phyloP scores from a whole-genome alignment of 2,329 filamentous ascomycete species.

The Lasiodiplodia theobromae region DNA sequence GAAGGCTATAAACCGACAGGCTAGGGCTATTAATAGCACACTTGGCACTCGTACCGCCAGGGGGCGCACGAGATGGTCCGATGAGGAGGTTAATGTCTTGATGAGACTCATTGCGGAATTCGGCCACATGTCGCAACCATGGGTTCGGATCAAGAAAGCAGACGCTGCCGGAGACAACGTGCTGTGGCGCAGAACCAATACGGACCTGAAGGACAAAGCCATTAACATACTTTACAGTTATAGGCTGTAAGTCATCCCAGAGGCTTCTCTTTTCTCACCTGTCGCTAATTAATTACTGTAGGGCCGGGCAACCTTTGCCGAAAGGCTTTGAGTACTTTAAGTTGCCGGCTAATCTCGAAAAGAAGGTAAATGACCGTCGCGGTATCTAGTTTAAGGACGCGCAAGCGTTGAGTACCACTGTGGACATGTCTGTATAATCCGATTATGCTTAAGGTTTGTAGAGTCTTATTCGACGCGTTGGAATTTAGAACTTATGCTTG shows the following conservation, averaged over 20 bases:
- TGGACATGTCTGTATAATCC: neutral
- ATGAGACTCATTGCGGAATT: neutral
- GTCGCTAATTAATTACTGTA: neutral
- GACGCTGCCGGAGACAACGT: slow-evolving; percentile 4
- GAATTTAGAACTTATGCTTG: neutral
- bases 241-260: slow-evolving; percentile 45
- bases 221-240: slow-evolving; percentile 49
- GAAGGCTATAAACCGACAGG: neutral
- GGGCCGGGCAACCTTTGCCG: neutral
- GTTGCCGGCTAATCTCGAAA: neutral
- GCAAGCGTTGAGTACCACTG: neutral
- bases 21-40: neutral
- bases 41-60: neutral
- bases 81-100: slow-evolving; percentile 4
- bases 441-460: neutral
- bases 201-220: slow-evolving; percentile 58
- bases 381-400: neutral
- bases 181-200: slow-evolving; percentile 54
- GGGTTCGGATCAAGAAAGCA: slow-evolving; percentile 7
- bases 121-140: neutral
- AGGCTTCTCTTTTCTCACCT: neutral
- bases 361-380: neutral
- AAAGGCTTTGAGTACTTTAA: neutral
- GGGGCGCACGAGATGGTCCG: slow-evolving; percentile 31
- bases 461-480: neutral